A percentile compares a stretch with the other conserved stretches of the same genome.
phyloP scores from a whole-genome alignment of 768 basidiomycete genomes.

The Plicaturopsis crispa region DNA sequence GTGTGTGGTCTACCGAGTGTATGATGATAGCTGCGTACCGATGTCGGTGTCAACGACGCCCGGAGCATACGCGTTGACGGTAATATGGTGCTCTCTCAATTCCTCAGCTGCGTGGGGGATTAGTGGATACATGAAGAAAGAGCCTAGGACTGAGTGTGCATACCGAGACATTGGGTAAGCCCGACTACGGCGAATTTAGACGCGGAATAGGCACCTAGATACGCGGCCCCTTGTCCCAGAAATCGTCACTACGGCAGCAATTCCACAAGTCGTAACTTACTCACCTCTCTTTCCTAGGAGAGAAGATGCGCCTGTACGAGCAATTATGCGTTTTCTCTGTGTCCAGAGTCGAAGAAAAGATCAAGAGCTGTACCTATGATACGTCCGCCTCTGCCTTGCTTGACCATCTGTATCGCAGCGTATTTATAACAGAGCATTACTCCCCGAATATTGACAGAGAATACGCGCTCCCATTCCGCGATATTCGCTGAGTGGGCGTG shows the following conservation, averaged over 20 bases:
- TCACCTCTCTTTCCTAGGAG: slow-evolving; percentile 21
- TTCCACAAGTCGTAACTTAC: not conserved
- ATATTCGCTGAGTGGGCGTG: not conserved
- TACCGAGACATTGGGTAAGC: slow-evolving; percentile 32
- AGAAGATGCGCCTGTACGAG: slow-evolving; percentile 17
- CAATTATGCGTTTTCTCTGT: no score
- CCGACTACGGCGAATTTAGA: slow-evolving; percentile 35
- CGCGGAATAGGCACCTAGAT: slow-evolving; percentile 20
- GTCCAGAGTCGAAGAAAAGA: no score
- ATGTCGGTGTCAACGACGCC: no score
- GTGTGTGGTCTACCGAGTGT: no score
- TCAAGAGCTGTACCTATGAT: slow-evolving; percentile 25
- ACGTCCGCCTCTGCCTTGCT: slow-evolving; percentile 32
- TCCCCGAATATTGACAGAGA: slow-evolving; percentile 32
- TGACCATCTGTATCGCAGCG: slow-evolving; percentile 36
- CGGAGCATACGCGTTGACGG: slow-evolving; percentile 22
- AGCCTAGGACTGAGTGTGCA: no score
- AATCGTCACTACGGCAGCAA: not conserved
- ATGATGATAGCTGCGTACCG: no score
- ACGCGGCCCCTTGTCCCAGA: slow-evolving; percentile 5
- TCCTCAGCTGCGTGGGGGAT: slow-evolving; percentile 8
- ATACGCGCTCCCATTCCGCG: slow-evolving; percentile 14
- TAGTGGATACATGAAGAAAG: not conserved
- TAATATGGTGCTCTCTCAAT: slow-evolving; percentile 13
- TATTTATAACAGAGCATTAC: slow-evolving; percentile 33